Percentiles rank a stretch among this genome's conserved stretches.
Evolutionary conservation across 2,329 filamentous ascomycete genomes (phyloP).

Genomic region (Aspergillus bombycis): DNA sequence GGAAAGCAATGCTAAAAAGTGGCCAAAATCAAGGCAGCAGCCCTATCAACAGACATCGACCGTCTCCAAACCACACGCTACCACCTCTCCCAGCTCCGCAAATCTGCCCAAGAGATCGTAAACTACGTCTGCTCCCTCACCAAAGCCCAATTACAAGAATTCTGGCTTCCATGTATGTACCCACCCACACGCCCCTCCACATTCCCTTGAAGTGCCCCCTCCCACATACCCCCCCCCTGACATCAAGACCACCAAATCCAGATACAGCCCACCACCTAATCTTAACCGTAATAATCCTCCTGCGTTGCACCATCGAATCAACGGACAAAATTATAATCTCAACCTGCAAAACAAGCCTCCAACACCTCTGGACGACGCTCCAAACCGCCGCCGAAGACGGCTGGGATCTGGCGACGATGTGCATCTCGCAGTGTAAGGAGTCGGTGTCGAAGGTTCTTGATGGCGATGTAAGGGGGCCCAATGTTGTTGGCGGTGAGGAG

Average conservation of each 20-base stretch:
- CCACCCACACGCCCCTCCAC: neutral
- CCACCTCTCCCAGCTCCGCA: slow-evolving; percentile 25
- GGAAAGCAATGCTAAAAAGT: neutral
- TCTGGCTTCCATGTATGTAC: slow-evolving; percentile 33
- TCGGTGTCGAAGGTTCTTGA: slow-evolving; percentile 20
- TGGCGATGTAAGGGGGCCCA: neutral
- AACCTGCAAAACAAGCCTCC: slow-evolving; percentile 18
- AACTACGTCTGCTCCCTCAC: slow-evolving; percentile 26
- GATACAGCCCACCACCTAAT: slow-evolving; percentile 35
- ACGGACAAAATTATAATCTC: slow-evolving; percentile 15
- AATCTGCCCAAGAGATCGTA: slow-evolving; percentile 28
- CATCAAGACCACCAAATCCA: slow-evolving; percentile 1
- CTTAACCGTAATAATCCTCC: slow-evolving; percentile 25
- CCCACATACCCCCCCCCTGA: neutral
- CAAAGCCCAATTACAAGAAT: slow-evolving; percentile 25
- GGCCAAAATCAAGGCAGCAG: slow-evolving; percentile 9
- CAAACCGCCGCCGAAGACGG: slow-evolving; percentile 18
- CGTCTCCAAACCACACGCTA: slow-evolving; percentile 19
- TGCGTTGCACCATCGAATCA: slow-evolving; percentile 23
- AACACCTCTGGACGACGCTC: slow-evolving; percentile 17
- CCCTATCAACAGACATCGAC: slow-evolving; percentile 39
- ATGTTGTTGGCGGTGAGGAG: neutral
- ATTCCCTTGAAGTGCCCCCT: neutral
- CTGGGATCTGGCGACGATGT: slow-evolving; percentile 27
- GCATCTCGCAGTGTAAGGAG: slow-evolving; percentile 22